Conservation (phyloP, 257 asterid species). For the Thymus mandschuricus region DNA sequence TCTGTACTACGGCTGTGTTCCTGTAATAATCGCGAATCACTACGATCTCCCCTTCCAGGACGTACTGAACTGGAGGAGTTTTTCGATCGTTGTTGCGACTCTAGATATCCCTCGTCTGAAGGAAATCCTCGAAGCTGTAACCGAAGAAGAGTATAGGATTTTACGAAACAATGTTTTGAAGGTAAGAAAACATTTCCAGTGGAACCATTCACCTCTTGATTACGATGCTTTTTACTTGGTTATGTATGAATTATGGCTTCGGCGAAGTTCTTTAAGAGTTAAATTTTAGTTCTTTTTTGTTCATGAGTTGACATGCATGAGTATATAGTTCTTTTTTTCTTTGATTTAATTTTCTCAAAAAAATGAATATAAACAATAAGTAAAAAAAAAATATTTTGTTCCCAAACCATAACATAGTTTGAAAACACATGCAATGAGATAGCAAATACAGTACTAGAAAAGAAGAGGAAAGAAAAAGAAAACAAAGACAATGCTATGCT, state of each 20-base stretch:
- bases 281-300: conserved; percentile 18
- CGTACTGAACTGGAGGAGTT: conserved; percentile 70
- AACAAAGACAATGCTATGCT: too few relatives aligned
- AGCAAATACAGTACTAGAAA: too few relatives aligned
- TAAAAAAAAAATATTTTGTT: too few relatives aligned
- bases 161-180: conserved; percentile 56
- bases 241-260: conserved; percentile 84
- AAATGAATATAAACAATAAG: too few relatives aligned
- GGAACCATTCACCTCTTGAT: conserved; percentile 73
- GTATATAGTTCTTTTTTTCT: not conserved
- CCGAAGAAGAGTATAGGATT: conserved; percentile 43
- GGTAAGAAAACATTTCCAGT: conserved; percentile 77
- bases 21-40: conserved; percentile 85
- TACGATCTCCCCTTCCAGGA: conserved; percentile 92
- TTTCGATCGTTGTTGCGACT: conserved; percentile 73
- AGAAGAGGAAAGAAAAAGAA: too few relatives aligned
- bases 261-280: conserved; percentile 56
- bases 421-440: too few relatives aligned
- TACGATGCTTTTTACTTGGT: conserved; percentile 85
- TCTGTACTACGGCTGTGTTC: conserved; percentile 77
- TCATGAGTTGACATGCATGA: not conserved
- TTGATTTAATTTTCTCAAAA: too few relatives aligned
- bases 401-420: too few relatives aligned
- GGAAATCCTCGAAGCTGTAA: conserved; percentile 54
- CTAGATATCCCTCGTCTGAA: conserved; percentile 76